phyloP scores from a whole-genome alignment of 2,329 filamentous ascomycete genomes.

The Fusarium acutatum region DNA sequence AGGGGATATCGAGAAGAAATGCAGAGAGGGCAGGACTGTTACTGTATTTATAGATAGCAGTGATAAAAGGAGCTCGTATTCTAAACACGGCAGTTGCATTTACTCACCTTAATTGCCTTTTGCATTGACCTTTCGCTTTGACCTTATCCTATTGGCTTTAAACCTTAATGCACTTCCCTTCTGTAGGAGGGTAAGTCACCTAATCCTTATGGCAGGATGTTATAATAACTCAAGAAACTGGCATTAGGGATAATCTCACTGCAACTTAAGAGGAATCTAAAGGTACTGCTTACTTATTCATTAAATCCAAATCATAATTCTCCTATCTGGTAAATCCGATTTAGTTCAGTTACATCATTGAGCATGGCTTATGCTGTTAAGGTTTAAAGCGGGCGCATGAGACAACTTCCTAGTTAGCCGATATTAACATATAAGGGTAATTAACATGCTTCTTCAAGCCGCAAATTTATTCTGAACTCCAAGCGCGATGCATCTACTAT shows the following conservation, averaged over 20 bases:
- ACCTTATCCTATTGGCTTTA: neutral
- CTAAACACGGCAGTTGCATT: neutral
- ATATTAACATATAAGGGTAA: neutral
- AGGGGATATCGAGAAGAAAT: rapidly evolving
- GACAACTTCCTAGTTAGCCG: neutral
- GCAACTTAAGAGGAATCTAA: too few species aligned
- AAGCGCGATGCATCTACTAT: neutral
- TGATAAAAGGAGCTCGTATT: neutral
- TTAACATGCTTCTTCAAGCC: neutral
- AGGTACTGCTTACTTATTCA: too few species aligned
- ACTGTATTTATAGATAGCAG: neutral
- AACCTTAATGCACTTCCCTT: neutral
- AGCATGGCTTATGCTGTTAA: too few species aligned
- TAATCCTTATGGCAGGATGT: too few species aligned
- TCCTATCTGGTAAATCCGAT: too few species aligned
- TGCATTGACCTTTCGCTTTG: neutral
- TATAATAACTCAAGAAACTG: too few species aligned
- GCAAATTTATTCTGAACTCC: neutral
- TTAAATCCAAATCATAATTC: too few species aligned
- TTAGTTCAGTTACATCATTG: too few species aligned
- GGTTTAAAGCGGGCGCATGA: neutral
- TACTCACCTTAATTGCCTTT: neutral
- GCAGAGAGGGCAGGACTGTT: rapidly evolving
- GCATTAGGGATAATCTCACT: too few species aligned
- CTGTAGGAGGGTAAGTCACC: rapidly evolving